phyloP scores from a whole-genome alignment of 2,329 filamentous ascomycete species.

The Aspergillus clavatus region DNA sequence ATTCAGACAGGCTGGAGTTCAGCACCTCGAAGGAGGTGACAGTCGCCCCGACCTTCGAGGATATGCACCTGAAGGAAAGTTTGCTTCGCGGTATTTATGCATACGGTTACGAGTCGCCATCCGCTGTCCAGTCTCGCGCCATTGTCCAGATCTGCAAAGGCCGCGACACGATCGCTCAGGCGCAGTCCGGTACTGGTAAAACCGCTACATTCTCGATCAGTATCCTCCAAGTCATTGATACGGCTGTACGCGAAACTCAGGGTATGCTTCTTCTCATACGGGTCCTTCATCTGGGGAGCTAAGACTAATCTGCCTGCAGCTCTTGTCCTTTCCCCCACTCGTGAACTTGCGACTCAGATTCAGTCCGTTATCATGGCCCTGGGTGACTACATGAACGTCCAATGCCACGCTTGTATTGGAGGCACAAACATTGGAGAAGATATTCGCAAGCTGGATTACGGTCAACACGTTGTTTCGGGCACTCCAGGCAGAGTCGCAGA shows the following conservation, averaged over 20 bases:
- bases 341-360: slow-evolving; percentile 95
- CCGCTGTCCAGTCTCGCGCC: slow-evolving; percentile 92
- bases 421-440: slow-evolving; percentile 97
- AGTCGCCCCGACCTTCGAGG: slow-evolving; percentile 84
- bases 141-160: slow-evolving; percentile 99
- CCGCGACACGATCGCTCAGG: slow-evolving; percentile 96
- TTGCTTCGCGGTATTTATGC: slow-evolving; percentile 95
- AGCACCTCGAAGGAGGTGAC: slow-evolving; percentile 96
- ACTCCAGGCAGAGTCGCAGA: slow-evolving; percentile 94
- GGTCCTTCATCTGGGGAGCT: neutral
- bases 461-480: slow-evolving; percentile 94
- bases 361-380: slow-evolving; percentile 99
- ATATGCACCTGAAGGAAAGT: slow-evolving; percentile 97
- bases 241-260: slow-evolving; percentile 84
- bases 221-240: slow-evolving; percentile 93
- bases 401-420: slow-evolving; percentile 97
- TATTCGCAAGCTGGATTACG: slow-evolving; percentile 94
- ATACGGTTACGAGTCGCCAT: slow-evolving; percentile 97
- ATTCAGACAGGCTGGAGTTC: slow-evolving; percentile 86
- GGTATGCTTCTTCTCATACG: slow-evolving; percentile 33
- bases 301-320: slow-evolving; percentile 45
- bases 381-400: slow-evolving; percentile 99
- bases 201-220: slow-evolving; percentile 95
- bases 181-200: slow-evolving; percentile 95
- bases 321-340: slow-evolving; percentile 89